Percentiles rank a stretch among this genome's conserved stretches.
These are phyloP conservation scores for Kwoniella sp. DNA, from an alignment of 768 basidiomycete species.

Conservation along the genomic window DNA sequence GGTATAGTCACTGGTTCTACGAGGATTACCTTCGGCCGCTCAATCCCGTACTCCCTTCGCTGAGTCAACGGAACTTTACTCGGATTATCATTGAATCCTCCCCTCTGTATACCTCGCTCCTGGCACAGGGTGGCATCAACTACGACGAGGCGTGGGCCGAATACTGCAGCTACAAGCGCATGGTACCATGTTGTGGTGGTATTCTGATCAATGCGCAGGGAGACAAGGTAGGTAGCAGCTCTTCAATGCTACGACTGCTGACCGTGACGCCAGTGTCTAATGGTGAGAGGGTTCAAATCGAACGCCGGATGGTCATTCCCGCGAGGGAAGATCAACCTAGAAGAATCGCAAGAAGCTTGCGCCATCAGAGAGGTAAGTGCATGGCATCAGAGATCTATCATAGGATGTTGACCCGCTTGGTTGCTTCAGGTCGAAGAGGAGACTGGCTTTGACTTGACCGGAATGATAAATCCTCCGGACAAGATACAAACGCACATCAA, in stretches of 20 bases:
- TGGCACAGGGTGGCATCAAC: slow-evolving; percentile 21
- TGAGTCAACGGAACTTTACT: slow-evolving; percentile 87
- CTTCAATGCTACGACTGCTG: not conserved
- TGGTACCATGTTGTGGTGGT: slow-evolving; percentile 95
- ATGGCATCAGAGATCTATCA: not conserved
- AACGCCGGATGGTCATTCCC: slow-evolving; percentile 99
- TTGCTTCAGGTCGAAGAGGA: slow-evolving; percentile 79
- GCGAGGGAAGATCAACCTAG: slow-evolving; percentile 97
- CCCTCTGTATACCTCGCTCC: slow-evolving; percentile 26
- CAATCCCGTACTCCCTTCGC: slow-evolving; percentile 77
- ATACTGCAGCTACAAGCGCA: slow-evolving; percentile 93
- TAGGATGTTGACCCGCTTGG: not conserved
- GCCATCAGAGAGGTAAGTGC: slow-evolving; percentile 79
- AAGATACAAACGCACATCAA: slow-evolving; percentile 80
- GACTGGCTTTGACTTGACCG: slow-evolving; percentile 74
- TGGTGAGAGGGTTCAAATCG: slow-evolving; percentile 97
- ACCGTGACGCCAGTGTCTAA: slow-evolving; percentile 63
- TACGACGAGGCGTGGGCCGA: slow-evolving; percentile 47
- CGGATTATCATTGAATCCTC: slow-evolving; percentile 72
- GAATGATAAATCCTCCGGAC: slow-evolving; percentile 53
- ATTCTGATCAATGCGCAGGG: slow-evolving; percentile 87
- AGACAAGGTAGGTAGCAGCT: slow-evolving; percentile 74
- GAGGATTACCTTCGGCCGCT: slow-evolving; percentile 96
- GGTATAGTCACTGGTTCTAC: slow-evolving; percentile 92
- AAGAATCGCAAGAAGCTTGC: slow-evolving; percentile 76